A percentile compares a stretch with the other conserved stretches of the same genome.
Conservation (phyloP, 1,139 yeast species). For the Suhomyces panamericanus region DNA sequence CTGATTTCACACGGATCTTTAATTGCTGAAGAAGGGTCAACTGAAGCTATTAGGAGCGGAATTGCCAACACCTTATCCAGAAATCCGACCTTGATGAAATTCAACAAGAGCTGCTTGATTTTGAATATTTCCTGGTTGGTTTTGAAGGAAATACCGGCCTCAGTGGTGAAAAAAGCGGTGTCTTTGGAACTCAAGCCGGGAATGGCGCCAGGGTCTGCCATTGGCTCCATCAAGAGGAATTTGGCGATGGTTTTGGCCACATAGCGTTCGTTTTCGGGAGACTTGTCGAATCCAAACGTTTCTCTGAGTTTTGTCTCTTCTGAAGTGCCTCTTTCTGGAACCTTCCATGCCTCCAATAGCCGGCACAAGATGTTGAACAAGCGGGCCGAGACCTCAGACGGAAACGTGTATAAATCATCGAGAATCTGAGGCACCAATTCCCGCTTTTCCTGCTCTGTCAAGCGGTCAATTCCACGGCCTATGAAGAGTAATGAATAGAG, state of each 20-base stretch:
- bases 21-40: constrained; percentile 57
- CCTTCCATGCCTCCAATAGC: constrained; percentile 50
- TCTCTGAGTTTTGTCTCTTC: constrained; percentile 40
- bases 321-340: constrained; percentile 48
- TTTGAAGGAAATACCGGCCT: constrained; percentile 63
- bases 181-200: constrained; percentile 67
- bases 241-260: constrained; percentile 50
- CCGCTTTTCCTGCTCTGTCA: constrained; percentile 33
- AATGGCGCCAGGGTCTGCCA: constrained; percentile 30
- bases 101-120: constrained; percentile 43
- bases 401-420: constrained; percentile 42
- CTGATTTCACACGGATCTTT: constrained; percentile 52
- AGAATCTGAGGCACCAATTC: constrained; percentile 51
- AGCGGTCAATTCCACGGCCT: constrained; percentile 62
- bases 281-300: constrained; percentile 28
- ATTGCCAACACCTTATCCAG: constrained; percentile 33
- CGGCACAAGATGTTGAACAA: constrained; percentile 62
- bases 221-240: constrained; percentile 59
- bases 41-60: constrained; percentile 62
- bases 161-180: constrained; percentile 59
- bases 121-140: constrained; percentile 45
- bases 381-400: constrained; percentile 51
- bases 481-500: constrained; percentile 67
- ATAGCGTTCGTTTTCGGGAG: constrained; percentile 40
- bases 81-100: constrained; percentile 44